Base-by-base conservation (phyloP, 805 yeast genomes). In the Kodamaea laetipori region DNA sequence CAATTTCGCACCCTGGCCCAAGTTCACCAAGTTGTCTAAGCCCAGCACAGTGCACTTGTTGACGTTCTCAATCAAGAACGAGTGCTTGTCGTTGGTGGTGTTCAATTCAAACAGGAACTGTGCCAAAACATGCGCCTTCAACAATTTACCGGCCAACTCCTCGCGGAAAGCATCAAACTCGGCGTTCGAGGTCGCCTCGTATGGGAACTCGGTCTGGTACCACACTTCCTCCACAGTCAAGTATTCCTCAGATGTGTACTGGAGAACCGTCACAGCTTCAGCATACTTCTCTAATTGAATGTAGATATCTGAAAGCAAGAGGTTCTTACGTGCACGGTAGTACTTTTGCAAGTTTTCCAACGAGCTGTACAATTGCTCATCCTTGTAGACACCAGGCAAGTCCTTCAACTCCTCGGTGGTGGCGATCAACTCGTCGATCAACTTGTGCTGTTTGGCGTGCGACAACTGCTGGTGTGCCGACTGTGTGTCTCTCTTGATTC, bases 301-400 rank as follows among this genome's bases (percentile, higher is more conserved):
- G 50, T 71, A 80, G 6, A 72, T 65, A 17, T 68, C 62, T 6
- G 82, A 78, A 13, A 84, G 56, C 13, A 68, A 60, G 21, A 64
- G 52, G 10, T 72, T 55, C 52, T 78, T 78, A 39, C 63, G 53
- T 28, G 75, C 64, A n/a, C 56, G 53, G 60, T 76, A 86, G 48
- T 69, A 80, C 6, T 58, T 55, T 23, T 68, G 65, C 53, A 88
- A 64, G 11, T 73, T 52, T 9, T 69, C 73, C 34, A 94, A 68
- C 6, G 84, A 77, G 5, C 66, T 64, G 48, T 69, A 60, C 43
- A 92, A 71, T 16, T 76, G 82, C 41, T 86, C 94, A 58, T 89
- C 96, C 41, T 87, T 86, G 57, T 85, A 81, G 13, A 92, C 96
- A 72, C 98, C 98, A 0, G 97, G 97, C 40, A 94, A 73, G 47